Evolutionary conservation across 169 alveolate species (phyloP).

Genomic region (Plasmodium falciparum): DNA sequence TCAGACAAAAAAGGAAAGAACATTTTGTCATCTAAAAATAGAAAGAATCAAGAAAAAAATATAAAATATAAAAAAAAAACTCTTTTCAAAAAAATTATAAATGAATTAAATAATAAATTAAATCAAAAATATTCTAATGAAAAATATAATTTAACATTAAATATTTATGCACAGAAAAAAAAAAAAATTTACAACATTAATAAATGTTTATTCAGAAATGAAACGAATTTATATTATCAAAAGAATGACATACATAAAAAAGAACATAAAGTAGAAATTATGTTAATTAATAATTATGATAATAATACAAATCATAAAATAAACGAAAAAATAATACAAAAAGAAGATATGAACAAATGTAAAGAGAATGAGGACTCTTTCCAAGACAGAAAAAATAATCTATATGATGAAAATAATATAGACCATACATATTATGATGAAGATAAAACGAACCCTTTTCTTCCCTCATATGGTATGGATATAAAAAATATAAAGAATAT

Average conservation of each 20-base stretch:
- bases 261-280: constrained; percentile 1
- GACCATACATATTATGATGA: not conserved
- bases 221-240: not conserved
- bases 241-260: not conserved
- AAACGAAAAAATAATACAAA: not conserved
- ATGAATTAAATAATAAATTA: constrained; percentile 42
- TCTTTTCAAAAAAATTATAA: constrained; percentile 29
- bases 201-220: constrained; percentile 12
- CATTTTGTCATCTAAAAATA: too few species aligned
- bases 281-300: not conserved
- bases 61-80: constrained; percentile 1
- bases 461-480: constrained; percentile 10
- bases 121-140: constrained; percentile 24
- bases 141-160: constrained; percentile 37
- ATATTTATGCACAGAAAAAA: constrained; percentile 26
- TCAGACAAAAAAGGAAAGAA: too few species aligned
- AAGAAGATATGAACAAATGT: not conserved
- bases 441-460: not conserved
- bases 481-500: constrained; percentile 43
- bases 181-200: constrained; percentile 27
- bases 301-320: constrained; percentile 1
- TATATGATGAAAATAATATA: not conserved
- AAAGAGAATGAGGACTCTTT: not conserved
- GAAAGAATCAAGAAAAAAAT: not conserved
- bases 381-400: too few species aligned